These are phyloP conservation scores for Microascus cirrosus DNA, from an alignment of 2,329 filamentous ascomycete species.

Conservation along the genomic window DNA sequence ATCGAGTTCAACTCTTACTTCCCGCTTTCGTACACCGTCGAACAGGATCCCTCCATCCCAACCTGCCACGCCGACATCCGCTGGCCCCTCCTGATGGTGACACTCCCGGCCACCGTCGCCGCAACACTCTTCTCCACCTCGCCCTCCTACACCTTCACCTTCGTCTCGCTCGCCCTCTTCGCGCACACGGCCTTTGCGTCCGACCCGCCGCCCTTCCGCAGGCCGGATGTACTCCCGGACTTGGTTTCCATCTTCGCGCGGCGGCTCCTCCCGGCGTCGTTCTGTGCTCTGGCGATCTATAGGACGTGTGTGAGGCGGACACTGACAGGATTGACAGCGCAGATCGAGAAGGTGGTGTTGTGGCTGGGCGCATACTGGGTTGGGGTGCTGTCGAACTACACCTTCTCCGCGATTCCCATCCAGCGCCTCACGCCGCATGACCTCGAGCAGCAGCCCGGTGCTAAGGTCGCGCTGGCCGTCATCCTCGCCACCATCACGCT, in stretches of 20 bases:
- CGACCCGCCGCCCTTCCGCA: slow-evolving; percentile 50
- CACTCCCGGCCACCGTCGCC: slow-evolving; percentile 50
- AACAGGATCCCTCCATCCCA: slow-evolving; percentile 29
- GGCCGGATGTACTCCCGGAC: slow-evolving; percentile 51
- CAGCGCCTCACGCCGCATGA: background rate
- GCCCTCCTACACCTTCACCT: slow-evolving; percentile 52
- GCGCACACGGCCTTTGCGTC: slow-evolving; percentile 2
- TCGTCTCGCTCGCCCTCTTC: slow-evolving; percentile 47
- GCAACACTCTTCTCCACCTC: slow-evolving; percentile 55
- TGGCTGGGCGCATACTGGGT: slow-evolving; percentile 64
- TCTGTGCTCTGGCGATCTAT: slow-evolving; percentile 59
- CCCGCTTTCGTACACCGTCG: slow-evolving; percentile 58
- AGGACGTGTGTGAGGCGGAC: slow-evolving; percentile 47
- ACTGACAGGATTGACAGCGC: slow-evolving; percentile 45
- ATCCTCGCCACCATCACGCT: slow-evolving; percentile 48
- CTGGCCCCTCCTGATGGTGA: slow-evolving; percentile 41
- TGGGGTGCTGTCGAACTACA: slow-evolving; percentile 64
- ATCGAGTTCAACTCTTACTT: slow-evolving; percentile 47
- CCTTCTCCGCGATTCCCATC: slow-evolving; percentile 61
- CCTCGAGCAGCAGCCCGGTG: slow-evolving; percentile 45
- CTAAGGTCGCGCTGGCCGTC: slow-evolving; percentile 51
- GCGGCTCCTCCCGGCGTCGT: slow-evolving; percentile 56
- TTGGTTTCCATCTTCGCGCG: slow-evolving; percentile 34
- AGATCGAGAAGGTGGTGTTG: slow-evolving; percentile 58
- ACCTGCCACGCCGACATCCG: slow-evolving; percentile 41